Conservation (phyloP, 495 filamentous ascomycete genomes). For the Chaetomium tenue region DNA sequence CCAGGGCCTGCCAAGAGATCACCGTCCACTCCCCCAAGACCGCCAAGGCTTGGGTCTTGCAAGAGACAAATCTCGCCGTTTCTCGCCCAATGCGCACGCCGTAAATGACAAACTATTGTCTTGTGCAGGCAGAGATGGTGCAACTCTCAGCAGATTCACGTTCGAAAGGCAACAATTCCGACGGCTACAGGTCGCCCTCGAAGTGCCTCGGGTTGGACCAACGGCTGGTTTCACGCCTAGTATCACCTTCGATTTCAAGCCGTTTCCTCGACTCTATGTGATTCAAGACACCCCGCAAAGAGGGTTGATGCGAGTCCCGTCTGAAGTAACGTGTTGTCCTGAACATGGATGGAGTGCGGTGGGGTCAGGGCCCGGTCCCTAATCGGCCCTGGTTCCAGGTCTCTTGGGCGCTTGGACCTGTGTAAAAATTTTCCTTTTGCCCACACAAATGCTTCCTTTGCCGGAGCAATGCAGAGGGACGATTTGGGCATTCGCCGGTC, state of each 20-base stretch:
- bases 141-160: background rate
- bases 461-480: constrained; percentile 17
- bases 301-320: background rate
- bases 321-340: too few relatives aligned
- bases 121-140: background rate
- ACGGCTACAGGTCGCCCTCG: background rate
- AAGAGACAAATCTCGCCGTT: background rate
- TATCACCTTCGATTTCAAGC: background rate
- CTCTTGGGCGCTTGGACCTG: background rate
- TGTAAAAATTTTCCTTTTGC: constrained; percentile 27
- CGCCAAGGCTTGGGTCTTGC: constrained; percentile 27
- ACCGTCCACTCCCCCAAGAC: constrained; percentile 9
- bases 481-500: constrained; percentile 15
- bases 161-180: background rate
- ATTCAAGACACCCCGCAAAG: background rate
- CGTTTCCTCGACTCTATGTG: background rate
- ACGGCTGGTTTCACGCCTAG: constrained; percentile 4
- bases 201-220: background rate
- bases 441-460: constrained; percentile 17
- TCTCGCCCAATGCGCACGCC: background rate
- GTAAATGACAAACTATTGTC: background rate
- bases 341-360: background rate
- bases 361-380: constrained; percentile 7
- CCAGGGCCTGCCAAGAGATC: constrained; percentile 15
- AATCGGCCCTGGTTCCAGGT: background rate